Base-by-base conservation (phyloP, 768 basidiomycete genomes). In the Tubosaeta brunneosetosa region DNA sequence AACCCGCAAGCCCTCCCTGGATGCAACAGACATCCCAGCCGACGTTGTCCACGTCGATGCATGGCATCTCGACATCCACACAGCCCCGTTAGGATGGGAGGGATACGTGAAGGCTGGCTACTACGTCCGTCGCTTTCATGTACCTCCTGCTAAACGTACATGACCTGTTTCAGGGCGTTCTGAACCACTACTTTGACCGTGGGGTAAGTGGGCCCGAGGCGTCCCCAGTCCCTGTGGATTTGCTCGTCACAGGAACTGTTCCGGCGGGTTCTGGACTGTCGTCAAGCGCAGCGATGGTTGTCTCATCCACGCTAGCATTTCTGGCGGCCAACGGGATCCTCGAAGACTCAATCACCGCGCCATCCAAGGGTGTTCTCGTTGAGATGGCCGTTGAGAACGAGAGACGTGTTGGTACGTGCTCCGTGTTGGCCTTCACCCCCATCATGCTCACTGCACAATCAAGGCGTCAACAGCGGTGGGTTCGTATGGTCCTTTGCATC, bases 201-300 rank as follows among this genome's bases (percentile, higher is more conserved):
- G 55, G 53, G 26, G 45, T 52, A 32, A 36, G 55, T 0, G 44
- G 14, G 2, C n/a, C 44, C 6, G 58, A 53, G 8, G 60, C 60
- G 3, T 62, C 58, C 8, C 86, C 86, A 11, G 68, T 77, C 13
- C 78, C 84, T 4, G 81, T 87, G n/a, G 82, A 93, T 58, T 59
- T 92, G 10, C 75, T 93, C 4, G 82, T 91, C 11, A 83, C 84
- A 0, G 94, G 94, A 1, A 81, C 85, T 11, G 86, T 97, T 3
- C 93, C 93, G 0, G 80, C 89, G 2, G 94, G 92, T 0, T 87
- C 89, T 0, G 93, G 94, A 1, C 72, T 95, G 5, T 91, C 88
- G 7, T 91, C 88, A 3, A 91, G 88, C 57, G 89, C 91, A 0
- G 93, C 93, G 0, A 87, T 95, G 83, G 90, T 93, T 32, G 90